Base-by-base conservation (phyloP, 495 filamentous ascomycete species). In the Neurospora sp. region DNA sequence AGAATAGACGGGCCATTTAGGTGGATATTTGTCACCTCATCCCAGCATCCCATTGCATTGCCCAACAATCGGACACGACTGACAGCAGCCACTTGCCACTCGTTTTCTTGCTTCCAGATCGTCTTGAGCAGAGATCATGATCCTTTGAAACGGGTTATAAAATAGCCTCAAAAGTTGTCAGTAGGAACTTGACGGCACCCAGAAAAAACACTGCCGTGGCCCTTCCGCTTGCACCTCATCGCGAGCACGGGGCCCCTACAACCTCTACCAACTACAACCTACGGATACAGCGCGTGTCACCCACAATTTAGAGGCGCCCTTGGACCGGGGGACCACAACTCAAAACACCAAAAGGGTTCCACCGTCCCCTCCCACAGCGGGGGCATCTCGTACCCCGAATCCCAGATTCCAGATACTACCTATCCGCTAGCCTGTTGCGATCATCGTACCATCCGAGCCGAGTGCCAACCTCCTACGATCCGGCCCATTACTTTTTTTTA, bases 391-490 rank as follows among this genome's bases (percentile, higher is more conserved):
- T 65, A 65, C 53, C 53, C 53, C 18, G 27, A 65, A 65, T 65
- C 53, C 53, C 53, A 65, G 53, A 35, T 65, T 65, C 53, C 53
- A 65, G 53, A 65, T 65, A 65, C 53, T 35, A 65, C 53, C 53
- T 65, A 65, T 65, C 53, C 53, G 53, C 53, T 35, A 65, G 53
- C 53, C 53, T 65, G 53, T 65, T 65, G 53, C 53, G 27, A 65
- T 65, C 27, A 65, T 65, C 53, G 53, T 65, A 65, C 53, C 53
- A 65, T 65, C 14, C 27, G 12, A 65, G 53, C 68, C 47, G 47
- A 69, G 40, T 45, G 70, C 68, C 71, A 39, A 71, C 70, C 70
- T 74, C 41, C 45, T 70, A 71, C 61, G 61, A 65, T 35, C 53
- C 22, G 27, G 27, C 12, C 53, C 53, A 31, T 35, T 37, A 65